These are phyloP conservation scores for Patellifolia procumbens DNA, from an alignment of 179 eudicot species.

Conservation along the genomic window DNA sequence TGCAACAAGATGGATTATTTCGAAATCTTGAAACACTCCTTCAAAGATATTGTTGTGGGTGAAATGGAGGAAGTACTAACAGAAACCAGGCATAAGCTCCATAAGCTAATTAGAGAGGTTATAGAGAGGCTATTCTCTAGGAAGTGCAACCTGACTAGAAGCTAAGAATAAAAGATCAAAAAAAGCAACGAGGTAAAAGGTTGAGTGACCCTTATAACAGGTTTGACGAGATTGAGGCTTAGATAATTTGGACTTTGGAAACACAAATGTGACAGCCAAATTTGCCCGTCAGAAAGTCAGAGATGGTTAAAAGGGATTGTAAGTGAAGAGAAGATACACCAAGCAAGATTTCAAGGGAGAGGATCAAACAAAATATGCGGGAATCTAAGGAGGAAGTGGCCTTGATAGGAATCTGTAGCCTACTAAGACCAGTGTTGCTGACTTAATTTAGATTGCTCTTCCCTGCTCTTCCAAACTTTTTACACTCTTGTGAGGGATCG, in stretches of 20 bases:
- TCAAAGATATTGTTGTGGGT: background rate
- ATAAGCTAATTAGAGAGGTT: background rate
- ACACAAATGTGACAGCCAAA: background rate
- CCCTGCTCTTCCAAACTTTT: background rate
- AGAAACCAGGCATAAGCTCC: background rate
- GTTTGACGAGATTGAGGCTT: background rate
- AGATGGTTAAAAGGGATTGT: background rate
- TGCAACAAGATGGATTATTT: background rate
- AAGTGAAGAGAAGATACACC: background rate
- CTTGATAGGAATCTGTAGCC: background rate
- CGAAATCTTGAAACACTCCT: background rate
- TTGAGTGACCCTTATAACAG: background rate
- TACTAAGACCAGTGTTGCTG: background rate
- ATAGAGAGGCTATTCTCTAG: background rate
- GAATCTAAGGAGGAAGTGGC: background rate
- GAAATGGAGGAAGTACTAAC: background rate
- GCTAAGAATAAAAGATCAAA: background rate
- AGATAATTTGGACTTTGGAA: background rate
- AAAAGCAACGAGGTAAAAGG: background rate
- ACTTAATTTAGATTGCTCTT: background rate
- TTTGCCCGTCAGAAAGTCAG: background rate
- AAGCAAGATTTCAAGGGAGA: background rate
- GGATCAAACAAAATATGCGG: background rate
- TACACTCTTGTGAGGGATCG: background rate
- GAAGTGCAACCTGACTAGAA: background rate